Evolutionary conservation across 1,284 basidiomycete genomes (phyloP), one percentile per base, ranked within the genome.

Genomic region (Heliocybe sulcata): DNA sequence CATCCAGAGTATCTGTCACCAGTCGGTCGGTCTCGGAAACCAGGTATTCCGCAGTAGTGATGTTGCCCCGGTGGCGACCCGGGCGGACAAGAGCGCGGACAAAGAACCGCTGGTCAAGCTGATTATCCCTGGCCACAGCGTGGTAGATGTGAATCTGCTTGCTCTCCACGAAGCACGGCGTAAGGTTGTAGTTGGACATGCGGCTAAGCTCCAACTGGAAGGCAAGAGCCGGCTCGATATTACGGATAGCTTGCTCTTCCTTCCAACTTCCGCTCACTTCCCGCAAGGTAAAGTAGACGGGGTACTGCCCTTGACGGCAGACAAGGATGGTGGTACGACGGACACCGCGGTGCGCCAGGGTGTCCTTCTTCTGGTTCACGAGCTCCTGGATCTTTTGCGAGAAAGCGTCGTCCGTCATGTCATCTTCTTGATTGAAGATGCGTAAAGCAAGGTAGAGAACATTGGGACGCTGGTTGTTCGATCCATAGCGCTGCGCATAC

Each of bases 201-300:
- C 97, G 91, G 70, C 89, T 90, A 56, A 99, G 87, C 72, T 99
- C 97, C 53, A 99, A 83, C 75, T 99, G 97, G 83, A 94, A 99
- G 35, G 97, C 97, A 52, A 99, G 80, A 35, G 97, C 97, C 26
- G 97, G 97, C 70, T 99, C 97, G 60, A 98, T 94, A 77, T 99
- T 98, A 70, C 96, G 90, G 68, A 99, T 97, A 11, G 94, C 88
- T 68, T 93, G 85, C 71, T 98, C 94, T 79, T 99, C 97, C 58
- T 79, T 82, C 97, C 97, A 99, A 16, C 70, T 69, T 25, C 84
- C 87, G 51, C 83, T 76, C 64, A 81, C 78, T 56, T 87, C 81
- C 58, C 97, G 90, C 48, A 98, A 76, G 49, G 97, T 99, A 75
- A 89, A 92, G 78, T 96, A 99, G 66, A 90, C 85, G 8, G 97